A percentile compares a stretch with the other conserved stretches of the same genome.
These are phyloP conservation scores for Casuarina cunninghamiana DNA, from an alignment of 306 rosid species.

Conservation along the genomic window DNA sequence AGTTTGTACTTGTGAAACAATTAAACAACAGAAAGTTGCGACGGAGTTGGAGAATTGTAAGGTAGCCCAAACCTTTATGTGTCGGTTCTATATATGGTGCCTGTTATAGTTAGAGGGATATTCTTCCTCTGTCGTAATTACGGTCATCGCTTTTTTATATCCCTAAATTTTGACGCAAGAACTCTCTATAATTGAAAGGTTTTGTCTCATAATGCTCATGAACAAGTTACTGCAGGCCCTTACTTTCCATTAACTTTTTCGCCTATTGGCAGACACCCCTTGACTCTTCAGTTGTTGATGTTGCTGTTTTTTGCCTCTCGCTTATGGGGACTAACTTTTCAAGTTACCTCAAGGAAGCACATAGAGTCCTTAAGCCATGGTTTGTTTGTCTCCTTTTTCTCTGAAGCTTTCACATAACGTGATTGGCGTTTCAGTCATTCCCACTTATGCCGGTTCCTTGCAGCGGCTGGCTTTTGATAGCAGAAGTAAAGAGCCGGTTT, in stretches of 20 bases:
- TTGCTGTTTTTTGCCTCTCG: constrained; percentile 88
- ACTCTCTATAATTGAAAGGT: not conserved
- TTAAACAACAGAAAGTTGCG: not conserved
- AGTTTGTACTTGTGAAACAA: not conserved
- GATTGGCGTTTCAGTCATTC: constrained; percentile 14
- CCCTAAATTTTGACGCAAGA: constrained; percentile 17
- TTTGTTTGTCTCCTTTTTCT: constrained; percentile 35
- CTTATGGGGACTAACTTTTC: constrained; percentile 88
- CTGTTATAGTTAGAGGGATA: not conserved
- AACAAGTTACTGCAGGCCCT: constrained; percentile 7
- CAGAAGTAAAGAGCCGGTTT: constrained; percentile 95
- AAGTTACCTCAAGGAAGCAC: constrained; percentile 71
- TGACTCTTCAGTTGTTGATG: constrained; percentile 61
- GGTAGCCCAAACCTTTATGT: not conserved
- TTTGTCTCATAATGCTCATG: constrained; percentile 4
- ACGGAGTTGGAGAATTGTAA: not conserved
- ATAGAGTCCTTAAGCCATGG: constrained; percentile 81
- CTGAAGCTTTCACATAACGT: not conserved
- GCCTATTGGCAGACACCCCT: constrained; percentile 65
- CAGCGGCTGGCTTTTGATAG: constrained; percentile 92
- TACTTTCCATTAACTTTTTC: constrained; percentile 16
- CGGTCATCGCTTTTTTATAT: not conserved
- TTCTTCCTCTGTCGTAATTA: not conserved
- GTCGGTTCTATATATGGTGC: not conserved
- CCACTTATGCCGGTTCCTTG: constrained; percentile 28